These are phyloP conservation scores for Przewalskia tangutica DNA, from an alignment of 257 asterid species.

Conservation along the genomic window DNA sequence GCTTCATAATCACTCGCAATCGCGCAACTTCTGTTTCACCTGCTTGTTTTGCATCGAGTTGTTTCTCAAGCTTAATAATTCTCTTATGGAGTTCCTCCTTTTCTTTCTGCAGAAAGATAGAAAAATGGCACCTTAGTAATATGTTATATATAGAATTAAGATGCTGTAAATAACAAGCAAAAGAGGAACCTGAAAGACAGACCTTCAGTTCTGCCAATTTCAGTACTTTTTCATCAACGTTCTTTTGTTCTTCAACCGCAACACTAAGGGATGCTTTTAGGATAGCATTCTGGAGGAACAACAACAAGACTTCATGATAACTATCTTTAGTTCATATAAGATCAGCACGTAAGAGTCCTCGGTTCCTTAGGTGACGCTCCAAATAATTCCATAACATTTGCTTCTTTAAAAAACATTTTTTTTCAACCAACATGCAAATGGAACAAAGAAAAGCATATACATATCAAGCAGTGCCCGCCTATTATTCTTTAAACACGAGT, in stretches of 20 bases:
- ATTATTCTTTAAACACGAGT: background rate
- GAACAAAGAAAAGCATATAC: background rate
- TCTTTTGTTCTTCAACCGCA: slow-evolving; percentile 67
- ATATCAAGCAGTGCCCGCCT: background rate
- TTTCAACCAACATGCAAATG: background rate
- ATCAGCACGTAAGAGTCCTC: background rate
- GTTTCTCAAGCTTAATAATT: slow-evolving; percentile 59
- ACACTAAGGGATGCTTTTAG: slow-evolving; percentile 53
- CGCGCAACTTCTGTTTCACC: slow-evolving; percentile 66
- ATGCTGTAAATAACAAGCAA: slow-evolving; percentile 2
- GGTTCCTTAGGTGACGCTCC: background rate
- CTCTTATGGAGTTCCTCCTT: slow-evolving; percentile 61
- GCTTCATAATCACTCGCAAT: slow-evolving; percentile 62
- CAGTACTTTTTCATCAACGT: slow-evolving; percentile 59
- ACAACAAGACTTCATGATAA: background rate
- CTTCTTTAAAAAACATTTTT: background rate
- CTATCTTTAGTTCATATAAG: slow-evolving; percentile 6
- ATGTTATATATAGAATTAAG: slow-evolving; percentile 1
- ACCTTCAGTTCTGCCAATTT: slow-evolving; percentile 84
- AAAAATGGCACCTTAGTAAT: slow-evolving; percentile 12
- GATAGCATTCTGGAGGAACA: slow-evolving; percentile 53
- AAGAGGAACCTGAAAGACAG: slow-evolving; percentile 10
- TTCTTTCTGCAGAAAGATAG: slow-evolving; percentile 50
- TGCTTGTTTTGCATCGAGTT: slow-evolving; percentile 68
- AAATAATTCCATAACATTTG: background rate